Conservation (phyloP, 192 early-diverging fungal genomes). For the Cladochytrium replicatum region DNA sequence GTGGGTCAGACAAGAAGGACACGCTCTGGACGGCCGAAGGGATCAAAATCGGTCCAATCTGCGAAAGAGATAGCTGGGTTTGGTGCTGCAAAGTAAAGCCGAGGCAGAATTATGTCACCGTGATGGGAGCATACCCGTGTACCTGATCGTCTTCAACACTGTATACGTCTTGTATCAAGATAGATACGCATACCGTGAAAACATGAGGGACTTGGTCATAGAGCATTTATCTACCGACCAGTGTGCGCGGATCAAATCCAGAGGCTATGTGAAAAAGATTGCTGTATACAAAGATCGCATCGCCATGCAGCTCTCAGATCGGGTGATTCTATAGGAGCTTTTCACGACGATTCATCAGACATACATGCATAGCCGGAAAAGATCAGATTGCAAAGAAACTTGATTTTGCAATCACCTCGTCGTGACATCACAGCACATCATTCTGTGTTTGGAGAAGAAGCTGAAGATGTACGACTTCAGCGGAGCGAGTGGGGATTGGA, state of each 20-base stretch:
- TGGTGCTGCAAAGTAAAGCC: constrained; percentile 43
- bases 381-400: constrained; percentile 44
- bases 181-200: constrained; percentile 45
- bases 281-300: constrained; percentile 44
- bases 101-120: constrained; percentile 35
- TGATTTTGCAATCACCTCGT: constrained; percentile 46
- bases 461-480: constrained; percentile 39
- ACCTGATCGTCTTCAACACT: constrained; percentile 43
- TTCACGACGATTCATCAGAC: constrained; percentile 43
- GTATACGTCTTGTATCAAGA: constrained; percentile 48
- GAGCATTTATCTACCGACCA: constrained; percentile 41
- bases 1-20: constrained; percentile 44
- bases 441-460: constrained; percentile 40
- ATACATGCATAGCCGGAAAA: constrained; percentile 49
- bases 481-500: constrained; percentile 48
- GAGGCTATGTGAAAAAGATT: constrained; percentile 52
- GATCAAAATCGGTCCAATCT: constrained; percentile 33
- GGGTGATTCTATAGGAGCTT: constrained; percentile 48
- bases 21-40: constrained; percentile 49
- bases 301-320: constrained; percentile 46
- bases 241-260: constrained; percentile 43
- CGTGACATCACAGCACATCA: constrained; percentile 43
- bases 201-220: constrained; percentile 55
- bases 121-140: constrained; percentile 44
- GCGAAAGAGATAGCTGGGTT: constrained; percentile 38